Base-by-base conservation (phyloP, 257 asterid species). In the Echites panduratus region DNA sequence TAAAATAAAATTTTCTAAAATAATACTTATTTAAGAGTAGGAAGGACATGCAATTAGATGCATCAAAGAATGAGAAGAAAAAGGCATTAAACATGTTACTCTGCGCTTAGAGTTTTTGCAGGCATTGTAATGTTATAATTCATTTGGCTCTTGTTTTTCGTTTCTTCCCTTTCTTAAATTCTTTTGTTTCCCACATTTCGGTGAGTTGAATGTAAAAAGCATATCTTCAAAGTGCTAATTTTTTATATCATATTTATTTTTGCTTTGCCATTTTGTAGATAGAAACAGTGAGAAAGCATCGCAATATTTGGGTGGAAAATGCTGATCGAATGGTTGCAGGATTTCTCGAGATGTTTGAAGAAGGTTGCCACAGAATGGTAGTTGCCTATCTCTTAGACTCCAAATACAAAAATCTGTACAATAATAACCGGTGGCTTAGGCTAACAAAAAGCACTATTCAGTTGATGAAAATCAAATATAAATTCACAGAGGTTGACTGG, bases 271-370 rank as follows among this genome's bases (percentile, higher is more conserved):
- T 61, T 52, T 19, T 80, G 75, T 87, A 87, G 91, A 84, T 87
- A 69, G 84, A 87, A 82, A 84, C 83, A 26, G 91, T 84, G 75
- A 81, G 80, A 71, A 84, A 79, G 73, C 85, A 84, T 38, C 86
- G 83, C 44, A 81, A 84, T 64, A 73, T 84, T 41, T 87, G 88
- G 91, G 87, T 84, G 70, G 91, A 87, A 70, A 87, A 87, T 81
- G 91, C 89, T 14, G 91, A 87, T 70, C 77, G 89, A 24, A 64
- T 76, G 78, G 91, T 87, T 75, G 89, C 89, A 45, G 91, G 91
- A 48, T 87, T 87, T 83, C 89, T 87, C 8, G 89, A 84, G 81
- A 84, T 81, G 89, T 87, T 87, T 48, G 89, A 87, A 78, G 91
- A 87, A 76, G 75, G 89, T 75, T 84, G 84, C 75, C 88, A 84